Evolutionary conservation across 176 grass and related monocot species (phyloP), one percentile per base, ranked within the genome.

Genomic region (Elaeis guineensis): DNA sequence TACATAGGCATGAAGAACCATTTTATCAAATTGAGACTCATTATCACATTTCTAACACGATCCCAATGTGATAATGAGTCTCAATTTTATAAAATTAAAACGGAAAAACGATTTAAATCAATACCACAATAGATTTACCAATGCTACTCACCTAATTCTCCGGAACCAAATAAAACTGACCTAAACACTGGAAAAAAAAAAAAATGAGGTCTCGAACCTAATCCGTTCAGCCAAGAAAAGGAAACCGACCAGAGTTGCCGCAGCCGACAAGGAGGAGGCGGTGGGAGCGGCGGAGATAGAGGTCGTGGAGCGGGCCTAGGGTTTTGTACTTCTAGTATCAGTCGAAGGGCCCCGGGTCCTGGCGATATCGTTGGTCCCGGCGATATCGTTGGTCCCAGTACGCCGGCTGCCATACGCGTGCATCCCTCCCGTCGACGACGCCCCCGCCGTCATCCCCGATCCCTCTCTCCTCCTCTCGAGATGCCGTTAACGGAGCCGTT

Each of bases 331-430:
- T 90, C 87, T 97, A 87, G 87, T 97, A 97, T 87, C 92, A 97
- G 70, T 91, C 92, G 83, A 97, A 97, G 35, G 87, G 78, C 0
- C 64, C 75, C 26, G 56, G 57, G 72, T 96, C 91, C 60, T 85
- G 84, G 65, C 80, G 59, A 87, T 97, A 97, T 0, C 92, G 78
- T 72, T 90, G 80, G 58, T 97, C 87, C 92, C 92, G 91, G 81
- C 91, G 91, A 69, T 97, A 97, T 0, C 92, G 78, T 72, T 90
- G 80, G 58, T 97, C 87, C 92, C 92, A 97, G 81, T 97, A 97
- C 72, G 78, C 84, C 24, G 83, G 75, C 78, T 97, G 87, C 92
- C 92, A 84, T 97, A 97, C 29, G 92, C 75, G 62, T 91, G 92
- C 64, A 78, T 60, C 17, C 39, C 30, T 35, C 30, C 69, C 69